Conservation (phyloP, 805 yeast species). For the Teunomyces lycoperdinae region DNA sequence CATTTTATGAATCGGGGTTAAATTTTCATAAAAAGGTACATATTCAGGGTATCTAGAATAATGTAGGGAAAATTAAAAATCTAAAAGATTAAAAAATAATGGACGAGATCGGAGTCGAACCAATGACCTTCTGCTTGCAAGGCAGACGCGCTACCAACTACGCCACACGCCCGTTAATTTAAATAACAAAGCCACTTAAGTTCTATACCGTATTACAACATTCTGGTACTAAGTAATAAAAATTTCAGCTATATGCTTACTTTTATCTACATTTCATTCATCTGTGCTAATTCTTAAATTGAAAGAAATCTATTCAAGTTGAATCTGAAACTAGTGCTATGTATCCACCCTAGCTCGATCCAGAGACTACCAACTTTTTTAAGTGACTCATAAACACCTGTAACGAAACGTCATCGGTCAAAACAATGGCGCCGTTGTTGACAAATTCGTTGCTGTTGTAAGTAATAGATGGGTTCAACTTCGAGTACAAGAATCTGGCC, state of each 20-base stretch:
- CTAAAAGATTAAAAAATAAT: conserved; percentile 20
- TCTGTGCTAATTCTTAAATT: neutral
- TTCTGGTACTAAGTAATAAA: no score
- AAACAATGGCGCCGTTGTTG: conserved; percentile 67
- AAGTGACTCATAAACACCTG: conserved; percentile 95
- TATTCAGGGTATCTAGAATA: neutral
- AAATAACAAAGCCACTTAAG: no score
- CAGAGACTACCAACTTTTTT: conserved; percentile 79
- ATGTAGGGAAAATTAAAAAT: no score
- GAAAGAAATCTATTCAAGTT: conserved; percentile 1
- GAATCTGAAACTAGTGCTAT: neutral
- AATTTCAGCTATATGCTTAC: no score
- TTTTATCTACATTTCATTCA: neutral
- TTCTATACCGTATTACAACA: no score
- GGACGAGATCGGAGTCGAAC: conserved; percentile 81
- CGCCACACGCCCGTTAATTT: conserved; percentile 66
- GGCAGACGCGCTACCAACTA: conserved; percentile 81
- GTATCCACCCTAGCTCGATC: conserved; percentile 25
- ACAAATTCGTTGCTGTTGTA: conserved; percentile 59
- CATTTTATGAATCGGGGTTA: neutral
- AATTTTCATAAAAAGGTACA: neutral
- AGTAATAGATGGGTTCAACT: conserved; percentile 90
- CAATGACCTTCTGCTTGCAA: conserved; percentile 77
- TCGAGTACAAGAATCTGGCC: conserved; percentile 93
- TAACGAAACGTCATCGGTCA: conserved; percentile 93